Evolutionary conservation across 1,284 basidiomycete genomes (phyloP), one percentile per base, ranked within the genome.

Genomic region (Golubevia sp.): DNA sequence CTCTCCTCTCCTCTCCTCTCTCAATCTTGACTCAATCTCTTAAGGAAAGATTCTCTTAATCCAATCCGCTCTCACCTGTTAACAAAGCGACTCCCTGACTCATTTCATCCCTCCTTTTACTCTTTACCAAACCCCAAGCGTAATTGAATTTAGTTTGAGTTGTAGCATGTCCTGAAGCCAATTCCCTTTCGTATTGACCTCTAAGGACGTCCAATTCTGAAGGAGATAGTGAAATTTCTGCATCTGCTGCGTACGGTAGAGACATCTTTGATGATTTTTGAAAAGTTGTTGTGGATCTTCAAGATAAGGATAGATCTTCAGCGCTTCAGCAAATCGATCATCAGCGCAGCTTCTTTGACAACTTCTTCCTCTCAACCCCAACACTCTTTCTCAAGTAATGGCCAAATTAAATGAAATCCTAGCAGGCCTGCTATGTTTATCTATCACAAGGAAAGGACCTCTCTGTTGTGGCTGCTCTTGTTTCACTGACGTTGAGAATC

Each of bases 81-180:
- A 99, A 86, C 57, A 99, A 84, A 71, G 90, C 90, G 56, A 99
- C 92, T 48, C 97, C 86, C 44, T 90, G 90, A 70, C 92, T 93
- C 87, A 81, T 79, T 52, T 82, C 78, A 2, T 73, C 77, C 13
- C 80, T 57, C 49, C 59, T 60, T 59, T 67, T 68, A 63, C 70
- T 73, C 68, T 81, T 81, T 61, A 82, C 77, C 30, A 97, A 87
- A 3, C 94, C 96, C 87, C 84, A 84, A 66, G 95, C 92, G 84
- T 92, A 96, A 86, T 99, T 99, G 87, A 99, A 99, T 85, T 94
- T 97, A 58, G 94, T 96, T 86, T 99, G 97, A 1, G 92, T 89
- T 2, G 93, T 94, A 62, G 97, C 89, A 84, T 97, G 94, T 49
- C 90, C 89, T 13, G 70, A 90, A 1, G 88, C 86, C 26, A 90